Conservation (phyloP, 305 asterid genomes). For the Fraxinus nigra region DNA sequence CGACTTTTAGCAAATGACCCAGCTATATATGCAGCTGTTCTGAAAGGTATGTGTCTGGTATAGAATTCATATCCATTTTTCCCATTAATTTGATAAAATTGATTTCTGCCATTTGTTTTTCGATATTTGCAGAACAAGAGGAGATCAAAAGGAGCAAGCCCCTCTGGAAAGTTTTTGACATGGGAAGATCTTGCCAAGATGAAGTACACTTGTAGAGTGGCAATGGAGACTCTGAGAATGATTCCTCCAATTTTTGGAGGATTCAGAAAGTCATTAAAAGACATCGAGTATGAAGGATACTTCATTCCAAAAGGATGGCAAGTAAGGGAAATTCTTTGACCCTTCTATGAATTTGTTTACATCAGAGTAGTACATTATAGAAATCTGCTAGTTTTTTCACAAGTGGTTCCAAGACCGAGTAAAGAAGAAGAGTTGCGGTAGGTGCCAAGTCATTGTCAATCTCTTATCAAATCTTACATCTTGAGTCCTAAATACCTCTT, state of each 20-base stretch:
- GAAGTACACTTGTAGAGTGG: constrained; percentile 78
- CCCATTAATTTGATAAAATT: neutral
- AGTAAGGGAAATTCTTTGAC: constrained; percentile 33
- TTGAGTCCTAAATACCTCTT: neutral
- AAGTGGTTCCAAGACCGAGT: neutral
- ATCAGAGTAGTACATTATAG: neutral
- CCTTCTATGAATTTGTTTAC: neutral
- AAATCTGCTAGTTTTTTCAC: neutral
- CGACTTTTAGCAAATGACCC: constrained; percentile 50
- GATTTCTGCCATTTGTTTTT: neutral
- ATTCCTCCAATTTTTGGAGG: constrained; percentile 67
- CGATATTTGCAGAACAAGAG: constrained; percentile 52
- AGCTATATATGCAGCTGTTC: constrained; percentile 43
- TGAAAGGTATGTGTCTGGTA: constrained; percentile 38
- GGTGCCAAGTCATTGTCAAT: neutral
- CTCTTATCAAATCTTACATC: neutral
- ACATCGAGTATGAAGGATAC: constrained; percentile 60
- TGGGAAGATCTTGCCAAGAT: constrained; percentile 77
- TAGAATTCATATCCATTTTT: neutral
- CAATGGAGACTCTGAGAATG: constrained; percentile 59
- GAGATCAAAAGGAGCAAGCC: constrained; percentile 46
- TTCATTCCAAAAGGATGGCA: constrained; percentile 81
- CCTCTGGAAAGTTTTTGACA: constrained; percentile 39
- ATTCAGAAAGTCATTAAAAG: constrained; percentile 51
- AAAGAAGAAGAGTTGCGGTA: neutral